Conservation (phyloP, 2,329 filamentous ascomycete species). For the Curvularia eragrostidis region DNA sequence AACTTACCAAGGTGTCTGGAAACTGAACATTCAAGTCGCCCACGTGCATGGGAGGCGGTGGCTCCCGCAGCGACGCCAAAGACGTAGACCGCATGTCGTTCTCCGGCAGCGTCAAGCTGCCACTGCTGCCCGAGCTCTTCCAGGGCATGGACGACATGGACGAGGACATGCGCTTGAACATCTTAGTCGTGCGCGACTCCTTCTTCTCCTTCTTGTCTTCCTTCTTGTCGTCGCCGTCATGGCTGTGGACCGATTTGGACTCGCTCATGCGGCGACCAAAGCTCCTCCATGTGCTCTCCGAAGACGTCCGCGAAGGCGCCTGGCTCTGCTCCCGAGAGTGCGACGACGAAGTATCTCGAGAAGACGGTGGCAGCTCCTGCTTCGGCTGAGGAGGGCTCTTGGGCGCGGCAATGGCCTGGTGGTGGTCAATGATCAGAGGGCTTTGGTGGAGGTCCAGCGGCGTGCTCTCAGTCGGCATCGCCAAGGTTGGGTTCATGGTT, state of each 20-base stretch:
- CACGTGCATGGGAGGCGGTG: constrained; percentile 69
- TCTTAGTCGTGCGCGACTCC: constrained; percentile 64
- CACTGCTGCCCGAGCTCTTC: constrained; percentile 53
- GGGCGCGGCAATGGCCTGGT: constrained; percentile 47
- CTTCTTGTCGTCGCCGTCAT: constrained; percentile 49
- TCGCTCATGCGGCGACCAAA: constrained; percentile 50
- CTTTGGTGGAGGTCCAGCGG: constrained; percentile 61
- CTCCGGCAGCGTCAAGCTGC: constrained; percentile 51
- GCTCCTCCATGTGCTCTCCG: constrained; percentile 49
- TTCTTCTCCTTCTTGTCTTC: constrained; percentile 60
- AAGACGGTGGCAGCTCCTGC: constrained; percentile 42
- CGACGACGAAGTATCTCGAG: constrained; percentile 40
- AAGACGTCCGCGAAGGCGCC: constrained; percentile 47
- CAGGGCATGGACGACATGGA: constrained; percentile 62
- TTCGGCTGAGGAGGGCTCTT: constrained; percentile 38
- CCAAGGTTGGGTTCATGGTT: constrained; percentile 39
- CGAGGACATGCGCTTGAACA: constrained; percentile 71
- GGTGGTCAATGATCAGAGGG: constrained; percentile 69
- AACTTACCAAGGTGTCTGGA: constrained; percentile 77
- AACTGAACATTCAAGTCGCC: constrained; percentile 97
- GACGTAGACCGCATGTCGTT: constrained; percentile 39
- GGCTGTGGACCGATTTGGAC: constrained; percentile 40
- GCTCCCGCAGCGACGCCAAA: constrained; percentile 48
- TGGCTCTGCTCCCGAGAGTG: constrained; percentile 41
- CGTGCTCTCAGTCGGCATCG: constrained; percentile 59